Conservation (phyloP, 306 rosid species). For the Cucurbita maxima region DNA sequence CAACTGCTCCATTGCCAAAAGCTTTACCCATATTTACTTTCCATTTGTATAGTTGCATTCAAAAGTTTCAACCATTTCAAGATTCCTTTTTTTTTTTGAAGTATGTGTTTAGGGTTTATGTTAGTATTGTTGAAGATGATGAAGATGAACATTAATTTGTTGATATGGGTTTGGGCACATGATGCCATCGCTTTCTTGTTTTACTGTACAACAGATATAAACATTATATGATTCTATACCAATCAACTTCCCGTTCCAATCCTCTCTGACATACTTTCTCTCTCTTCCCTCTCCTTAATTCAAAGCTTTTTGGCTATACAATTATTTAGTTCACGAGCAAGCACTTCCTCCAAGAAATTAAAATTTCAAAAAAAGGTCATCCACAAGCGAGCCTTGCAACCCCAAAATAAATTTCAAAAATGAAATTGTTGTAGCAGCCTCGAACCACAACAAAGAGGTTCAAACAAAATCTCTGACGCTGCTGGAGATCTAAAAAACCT, state of each 20-base stretch:
- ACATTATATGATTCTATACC: constrained; percentile 2
- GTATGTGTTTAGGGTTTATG: too few species aligned
- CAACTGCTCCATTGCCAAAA: background rate
- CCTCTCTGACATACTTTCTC: constrained; percentile 18
- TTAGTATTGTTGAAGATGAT: too few species aligned
- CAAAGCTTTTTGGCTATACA: background rate
- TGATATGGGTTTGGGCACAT: constrained; percentile 6
- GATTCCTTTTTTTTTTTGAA: background rate
- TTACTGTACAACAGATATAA: constrained; percentile 18
- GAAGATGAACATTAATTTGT: background rate
- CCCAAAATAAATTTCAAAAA: background rate
- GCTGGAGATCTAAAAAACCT: constrained; percentile 15
- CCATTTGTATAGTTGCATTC: background rate
- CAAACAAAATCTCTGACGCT: constrained; percentile 29
- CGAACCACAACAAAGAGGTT: constrained; percentile 28
- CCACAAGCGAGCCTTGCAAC: constrained; percentile 29
- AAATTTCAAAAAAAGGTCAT: constrained; percentile 28
- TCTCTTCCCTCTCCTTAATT: background rate
- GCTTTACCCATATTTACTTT: background rate
- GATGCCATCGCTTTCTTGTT: constrained; percentile 20
- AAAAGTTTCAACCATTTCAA: background rate
- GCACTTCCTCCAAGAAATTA: background rate
- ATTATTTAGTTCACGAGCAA: constrained; percentile 25
- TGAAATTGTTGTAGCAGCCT: background rate
- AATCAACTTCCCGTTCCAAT: constrained; percentile 15